Conservation (phyloP, 305 asterid genomes). For the Rubia occidens region DNA sequence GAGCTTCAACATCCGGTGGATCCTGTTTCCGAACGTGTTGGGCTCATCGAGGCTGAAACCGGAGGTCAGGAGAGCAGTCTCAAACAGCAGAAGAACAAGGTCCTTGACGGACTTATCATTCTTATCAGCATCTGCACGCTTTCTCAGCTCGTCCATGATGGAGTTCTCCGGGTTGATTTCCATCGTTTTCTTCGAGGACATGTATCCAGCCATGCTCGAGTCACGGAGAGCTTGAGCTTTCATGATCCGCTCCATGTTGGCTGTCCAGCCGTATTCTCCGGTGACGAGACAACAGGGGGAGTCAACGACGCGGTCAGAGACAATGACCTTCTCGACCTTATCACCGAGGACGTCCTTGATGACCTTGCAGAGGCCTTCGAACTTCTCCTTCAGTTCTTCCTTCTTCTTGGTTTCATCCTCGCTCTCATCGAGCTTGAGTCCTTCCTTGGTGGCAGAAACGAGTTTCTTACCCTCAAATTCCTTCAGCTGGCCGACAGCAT, state of each 20-base stretch:
- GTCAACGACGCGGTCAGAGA: slow-evolving; percentile 50
- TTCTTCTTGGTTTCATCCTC: slow-evolving; percentile 59
- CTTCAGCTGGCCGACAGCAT: slow-evolving; percentile 64
- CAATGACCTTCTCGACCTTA: slow-evolving; percentile 44
- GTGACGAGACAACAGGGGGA: slow-evolving; percentile 58
- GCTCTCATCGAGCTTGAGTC: slow-evolving; percentile 67
- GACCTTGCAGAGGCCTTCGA: slow-evolving; percentile 57
- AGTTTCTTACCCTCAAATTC: slow-evolving; percentile 44
- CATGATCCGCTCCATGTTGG: slow-evolving; percentile 46
- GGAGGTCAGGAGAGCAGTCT: slow-evolving; percentile 37
- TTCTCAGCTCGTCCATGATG: slow-evolving; percentile 76
- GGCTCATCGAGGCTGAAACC: slow-evolving; percentile 46
- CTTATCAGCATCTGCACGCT: slow-evolving; percentile 82
- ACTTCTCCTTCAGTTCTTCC: slow-evolving; percentile 44
- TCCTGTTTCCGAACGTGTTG: slow-evolving; percentile 42
- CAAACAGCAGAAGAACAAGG: slow-evolving; percentile 38
- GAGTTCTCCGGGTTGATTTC: slow-evolving; percentile 80
- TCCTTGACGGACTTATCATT: slow-evolving; percentile 45
- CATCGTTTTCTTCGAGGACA: slow-evolving; percentile 85
- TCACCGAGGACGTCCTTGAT: slow-evolving; percentile 51
- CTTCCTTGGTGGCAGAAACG: slow-evolving; percentile 57
- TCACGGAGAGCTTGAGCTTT: slow-evolving; percentile 49
- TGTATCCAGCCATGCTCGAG: slow-evolving; percentile 81
- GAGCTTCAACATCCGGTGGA: slow-evolving; percentile 41
- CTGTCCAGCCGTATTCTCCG: slow-evolving; percentile 57